A percentile compares a stretch with the other conserved stretches of the same genome.
Conservation (phyloP, 257 asterid genomes). For the Plantago ovata region DNA sequence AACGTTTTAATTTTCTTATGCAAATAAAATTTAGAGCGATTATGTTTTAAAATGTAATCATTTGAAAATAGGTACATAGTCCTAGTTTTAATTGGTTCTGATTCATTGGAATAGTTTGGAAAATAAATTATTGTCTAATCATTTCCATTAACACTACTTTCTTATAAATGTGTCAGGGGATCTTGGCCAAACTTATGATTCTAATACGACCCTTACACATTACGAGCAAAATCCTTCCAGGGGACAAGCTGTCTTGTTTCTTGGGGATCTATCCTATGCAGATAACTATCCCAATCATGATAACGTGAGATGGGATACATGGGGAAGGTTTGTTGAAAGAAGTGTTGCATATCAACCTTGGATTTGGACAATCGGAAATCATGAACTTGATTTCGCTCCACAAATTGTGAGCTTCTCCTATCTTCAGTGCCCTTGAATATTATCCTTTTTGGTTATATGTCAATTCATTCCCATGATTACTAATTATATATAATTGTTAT, state of each 20-base stretch:
- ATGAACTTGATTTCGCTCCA: slow-evolving; percentile 57
- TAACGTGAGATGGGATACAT: slow-evolving; percentile 69
- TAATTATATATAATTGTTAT: too few relatives aligned
- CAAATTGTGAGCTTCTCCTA: slow-evolving; percentile 35
- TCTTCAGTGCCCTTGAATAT: not conserved
- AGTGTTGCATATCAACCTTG: slow-evolving; percentile 64
- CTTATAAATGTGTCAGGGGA: slow-evolving; percentile 19
- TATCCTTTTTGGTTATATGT: not conserved
- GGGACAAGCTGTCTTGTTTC: slow-evolving; percentile 51
- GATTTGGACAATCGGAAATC: slow-evolving; percentile 76
- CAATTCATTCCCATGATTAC: too few relatives aligned
- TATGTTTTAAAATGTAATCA: too few relatives aligned
- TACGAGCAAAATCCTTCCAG: slow-evolving; percentile 45
- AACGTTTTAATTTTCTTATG: too few relatives aligned
- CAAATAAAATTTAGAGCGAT: too few relatives aligned
- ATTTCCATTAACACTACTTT: not conserved
- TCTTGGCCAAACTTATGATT: slow-evolving; percentile 67
- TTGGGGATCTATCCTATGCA: slow-evolving; percentile 75
- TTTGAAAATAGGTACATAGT: too few relatives aligned
- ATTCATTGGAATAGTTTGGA: not conserved
- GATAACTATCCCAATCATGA: slow-evolving; percentile 55
- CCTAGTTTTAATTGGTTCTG: too few relatives aligned
- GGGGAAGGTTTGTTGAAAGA: slow-evolving; percentile 60
- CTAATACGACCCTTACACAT: slow-evolving; percentile 57
- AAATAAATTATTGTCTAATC: not conserved